Base-by-base conservation (phyloP, 179 eudicot species). In the Amaranthus tricolor region DNA sequence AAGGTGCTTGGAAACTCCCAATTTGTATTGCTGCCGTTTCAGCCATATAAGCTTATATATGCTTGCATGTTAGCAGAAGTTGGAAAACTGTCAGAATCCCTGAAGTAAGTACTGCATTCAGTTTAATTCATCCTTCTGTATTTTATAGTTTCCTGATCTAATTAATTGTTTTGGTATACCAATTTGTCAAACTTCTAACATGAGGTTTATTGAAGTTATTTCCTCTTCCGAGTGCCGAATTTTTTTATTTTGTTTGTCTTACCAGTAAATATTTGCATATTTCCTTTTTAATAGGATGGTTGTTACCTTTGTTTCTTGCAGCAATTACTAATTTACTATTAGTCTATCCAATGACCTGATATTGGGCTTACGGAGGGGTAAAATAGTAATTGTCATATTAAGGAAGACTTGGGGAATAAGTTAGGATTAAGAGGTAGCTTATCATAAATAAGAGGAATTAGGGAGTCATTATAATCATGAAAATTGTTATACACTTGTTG, bases 41-140 rank as follows among this genome's bases (percentile, higher is more conserved):
- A 93, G 77, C 98, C 98, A 60, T 93, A 91, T 61, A 93, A 93
- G 85, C 81, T 90, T 69, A 53, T 89, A 15, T 93, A 93, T 76
- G 98, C 98, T 61, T 65, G 79, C 79, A 93, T 93, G 97, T 79
- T 93, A 86, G 98, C 97, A 31, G 97, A 93, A 88, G 90, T 93
- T 63, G 98, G 98, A 62, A 93, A 86, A 75, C 50, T 91, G 20
- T 78, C 98, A 62, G 96, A 93, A 64, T 89, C 98, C 12, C 67
- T 91, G 73, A 93, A 89, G 98, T 93, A 91, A 59, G 91, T 75
- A 7, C 10, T 72, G 21, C n/a, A 10, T 17, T 17, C 19, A 63
- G 50, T 65, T 65, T 65, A 17, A 54, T 47, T 5, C 0, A n/a
- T 21, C 20, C 11, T 43, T 52, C 0, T 14, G 11, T 5, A 11